These are phyloP conservation scores for Aureococcus anophagefferens DNA, from an alignment of 108 stramenopile species.

Conservation along the genomic window DNA sequence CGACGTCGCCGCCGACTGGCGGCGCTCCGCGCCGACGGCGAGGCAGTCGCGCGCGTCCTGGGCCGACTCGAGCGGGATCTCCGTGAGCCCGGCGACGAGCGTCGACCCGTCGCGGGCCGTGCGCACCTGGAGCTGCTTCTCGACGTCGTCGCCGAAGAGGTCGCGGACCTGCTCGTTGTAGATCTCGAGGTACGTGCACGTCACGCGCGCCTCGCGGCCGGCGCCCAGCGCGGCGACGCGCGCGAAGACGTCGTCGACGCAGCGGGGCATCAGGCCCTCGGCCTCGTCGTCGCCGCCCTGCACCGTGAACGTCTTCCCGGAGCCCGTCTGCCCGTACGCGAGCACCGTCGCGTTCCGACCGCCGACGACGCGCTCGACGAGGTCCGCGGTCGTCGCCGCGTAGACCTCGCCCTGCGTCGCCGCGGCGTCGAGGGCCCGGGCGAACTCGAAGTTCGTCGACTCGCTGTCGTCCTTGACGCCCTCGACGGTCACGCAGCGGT, in stretches of 20 bases:
- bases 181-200: conserved; percentile 43
- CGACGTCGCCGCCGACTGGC: conserved; percentile 34
- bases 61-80: background rate
- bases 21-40: conserved; percentile 9
- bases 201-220: background rate
- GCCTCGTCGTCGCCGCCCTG: conserved; percentile 30
- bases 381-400: background rate
- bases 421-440: background rate
- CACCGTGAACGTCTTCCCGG: conserved; percentile 51
- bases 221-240: background rate
- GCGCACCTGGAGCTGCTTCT: background rate
- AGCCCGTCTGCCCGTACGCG: conserved; percentile 22
- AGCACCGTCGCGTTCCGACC: conserved; percentile 44
- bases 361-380: conserved; percentile 18
- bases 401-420: background rate
- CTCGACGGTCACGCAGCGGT: too few relatives aligned
- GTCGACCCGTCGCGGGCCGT: background rate
- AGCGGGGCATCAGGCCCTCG: conserved; percentile 36
- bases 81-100: conserved; percentile 2
- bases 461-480: too few relatives aligned
- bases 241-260: conserved; percentile 36
- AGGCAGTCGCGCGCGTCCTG: background rate
- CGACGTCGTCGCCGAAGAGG: conserved; percentile 12
- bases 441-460: background rate
- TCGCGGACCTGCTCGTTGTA: conserved; percentile 51